These are phyloP conservation scores for Blastobotrys capitulatus DNA, from an alignment of 1,139 yeast genomes.

Conservation along the genomic window DNA sequence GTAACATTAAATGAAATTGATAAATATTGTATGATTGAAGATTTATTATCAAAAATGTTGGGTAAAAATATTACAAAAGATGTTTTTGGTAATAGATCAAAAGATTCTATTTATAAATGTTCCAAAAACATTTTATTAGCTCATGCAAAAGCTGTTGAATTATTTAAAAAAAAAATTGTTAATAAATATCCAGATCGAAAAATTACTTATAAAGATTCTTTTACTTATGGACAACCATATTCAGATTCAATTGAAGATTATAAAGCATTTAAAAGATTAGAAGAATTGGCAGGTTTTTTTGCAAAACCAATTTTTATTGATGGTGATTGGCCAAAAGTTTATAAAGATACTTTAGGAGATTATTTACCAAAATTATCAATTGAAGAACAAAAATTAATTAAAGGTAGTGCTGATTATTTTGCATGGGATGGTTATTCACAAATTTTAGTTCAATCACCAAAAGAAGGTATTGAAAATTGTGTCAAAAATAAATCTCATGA, in stretches of 20 bases:
- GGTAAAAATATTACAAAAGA: slow-evolving; percentile 7
- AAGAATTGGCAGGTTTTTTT: slow-evolving; percentile 31
- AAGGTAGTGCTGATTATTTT: slow-evolving; percentile 30
- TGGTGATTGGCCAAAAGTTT: slow-evolving; percentile 19
- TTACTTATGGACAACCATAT: slow-evolving; percentile 18
- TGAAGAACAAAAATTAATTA: slow-evolving; percentile 28
- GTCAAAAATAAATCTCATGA: slow-evolving; percentile 10
- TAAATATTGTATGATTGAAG: slow-evolving; percentile 11
- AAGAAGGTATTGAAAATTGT: slow-evolving; percentile 18
- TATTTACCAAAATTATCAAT: slow-evolving; percentile 26
- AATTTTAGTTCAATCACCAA: slow-evolving; percentile 26
- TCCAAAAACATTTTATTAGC: slow-evolving; percentile 33
- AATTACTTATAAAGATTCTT: slow-evolving; percentile 23
- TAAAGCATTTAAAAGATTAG: slow-evolving; percentile 30
- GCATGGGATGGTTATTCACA: slow-evolving; percentile 36
- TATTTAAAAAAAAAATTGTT: slow-evolving; percentile 32
- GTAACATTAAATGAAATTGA: slow-evolving; percentile 35
- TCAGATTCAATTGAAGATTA: slow-evolving; percentile 9
- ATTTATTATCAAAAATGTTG: not conserved
- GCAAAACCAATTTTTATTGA: slow-evolving; percentile 32
- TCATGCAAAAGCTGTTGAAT: slow-evolving; percentile 31
- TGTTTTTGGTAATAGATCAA: not conserved
- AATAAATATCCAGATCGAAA: slow-evolving; percentile 26
- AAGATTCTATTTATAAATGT: slow-evolving; percentile 16
- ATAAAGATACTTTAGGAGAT: slow-evolving; percentile 26